phyloP scores from a whole-genome alignment of 345 rosid genomes.

The Pseudoturritis turrita region DNA sequence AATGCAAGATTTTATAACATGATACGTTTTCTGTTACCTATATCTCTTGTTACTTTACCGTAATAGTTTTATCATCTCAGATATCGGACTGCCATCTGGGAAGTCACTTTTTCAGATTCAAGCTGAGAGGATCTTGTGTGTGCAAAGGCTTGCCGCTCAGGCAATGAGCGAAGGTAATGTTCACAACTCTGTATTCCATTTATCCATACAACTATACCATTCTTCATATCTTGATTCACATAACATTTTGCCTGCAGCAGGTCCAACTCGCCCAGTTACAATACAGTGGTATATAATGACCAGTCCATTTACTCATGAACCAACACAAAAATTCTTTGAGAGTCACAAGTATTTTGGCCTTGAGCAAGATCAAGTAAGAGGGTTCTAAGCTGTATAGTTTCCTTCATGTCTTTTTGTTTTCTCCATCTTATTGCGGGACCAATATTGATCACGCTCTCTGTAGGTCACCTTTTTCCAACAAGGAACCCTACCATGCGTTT shows the following conservation, averaged over 20 bases:
- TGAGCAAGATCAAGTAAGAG: slow-evolving; percentile 80
- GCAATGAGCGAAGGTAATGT: slow-evolving; percentile 64
- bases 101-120: slow-evolving; percentile 97
- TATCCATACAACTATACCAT: neutral
- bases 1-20: neutral
- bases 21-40: neutral
- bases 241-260: slow-evolving; percentile 28
- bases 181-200: slow-evolving; percentile 11
- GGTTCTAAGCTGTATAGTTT: neutral
- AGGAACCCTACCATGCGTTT: slow-evolving; percentile 89
- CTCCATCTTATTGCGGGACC: neutral
- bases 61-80: slow-evolving; percentile 36
- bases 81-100: slow-evolving; percentile 96
- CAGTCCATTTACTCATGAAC: slow-evolving; percentile 90
- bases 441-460: slow-evolving; percentile 1
- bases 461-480: slow-evolving; percentile 95
- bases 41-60: slow-evolving; percentile 2
- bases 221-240: slow-evolving; percentile 19
- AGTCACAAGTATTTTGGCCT: slow-evolving; percentile 85
- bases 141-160: slow-evolving; percentile 86
- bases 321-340: slow-evolving; percentile 77
- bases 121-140: slow-evolving; percentile 88
- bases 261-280: slow-evolving; percentile 49
- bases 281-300: slow-evolving; percentile 99
- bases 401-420: slow-evolving; percentile 2